Conservation (phyloP, 1,284 basidiomycete species). For the Anthracocystis setariae region DNA sequence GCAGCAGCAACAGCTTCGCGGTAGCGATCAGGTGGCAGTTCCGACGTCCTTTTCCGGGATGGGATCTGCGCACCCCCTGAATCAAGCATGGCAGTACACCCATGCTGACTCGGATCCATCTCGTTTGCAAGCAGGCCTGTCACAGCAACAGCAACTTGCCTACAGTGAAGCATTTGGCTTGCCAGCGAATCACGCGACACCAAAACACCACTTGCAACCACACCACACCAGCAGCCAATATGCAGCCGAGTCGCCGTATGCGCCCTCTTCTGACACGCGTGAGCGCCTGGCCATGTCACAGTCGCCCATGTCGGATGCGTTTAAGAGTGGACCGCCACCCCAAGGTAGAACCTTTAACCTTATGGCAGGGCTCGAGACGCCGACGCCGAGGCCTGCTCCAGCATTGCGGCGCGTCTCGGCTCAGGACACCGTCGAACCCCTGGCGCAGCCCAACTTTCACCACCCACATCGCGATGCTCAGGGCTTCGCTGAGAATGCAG, state of each 20-base stretch:
- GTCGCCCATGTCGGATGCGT: constrained; percentile 38
- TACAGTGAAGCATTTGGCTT: constrained; percentile 9
- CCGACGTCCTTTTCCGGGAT: neutral
- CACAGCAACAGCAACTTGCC: constrained; percentile 15
- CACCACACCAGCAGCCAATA: constrained; percentile 8
- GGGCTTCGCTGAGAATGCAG: neutral
- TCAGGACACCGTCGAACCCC: constrained; percentile 2
- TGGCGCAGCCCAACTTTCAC: neutral
- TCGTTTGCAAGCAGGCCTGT: constrained; percentile 9
- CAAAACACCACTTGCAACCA: constrained; percentile 13
- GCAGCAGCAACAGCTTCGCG: constrained; percentile 21
- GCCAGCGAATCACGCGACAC: constrained; percentile 12
- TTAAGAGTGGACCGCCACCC: constrained; percentile 20
- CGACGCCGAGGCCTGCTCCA: constrained; percentile 26
- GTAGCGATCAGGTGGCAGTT: neutral
- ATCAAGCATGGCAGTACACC: constrained; percentile 7
- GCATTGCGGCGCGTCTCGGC: constrained; percentile 14
- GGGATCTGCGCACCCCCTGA: constrained; percentile 1
- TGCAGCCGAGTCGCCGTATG: constrained; percentile 25
- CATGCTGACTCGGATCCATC: constrained; percentile 7
- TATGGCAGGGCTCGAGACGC: constrained; percentile 36
- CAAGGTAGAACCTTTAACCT: constrained; percentile 33
- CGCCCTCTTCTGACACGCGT: constrained; percentile 19
- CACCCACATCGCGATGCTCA: neutral
- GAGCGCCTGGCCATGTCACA: constrained; percentile 36